Conservation (phyloP, 106 monocot genomes). For the Xerophyta viscosa region DNA sequence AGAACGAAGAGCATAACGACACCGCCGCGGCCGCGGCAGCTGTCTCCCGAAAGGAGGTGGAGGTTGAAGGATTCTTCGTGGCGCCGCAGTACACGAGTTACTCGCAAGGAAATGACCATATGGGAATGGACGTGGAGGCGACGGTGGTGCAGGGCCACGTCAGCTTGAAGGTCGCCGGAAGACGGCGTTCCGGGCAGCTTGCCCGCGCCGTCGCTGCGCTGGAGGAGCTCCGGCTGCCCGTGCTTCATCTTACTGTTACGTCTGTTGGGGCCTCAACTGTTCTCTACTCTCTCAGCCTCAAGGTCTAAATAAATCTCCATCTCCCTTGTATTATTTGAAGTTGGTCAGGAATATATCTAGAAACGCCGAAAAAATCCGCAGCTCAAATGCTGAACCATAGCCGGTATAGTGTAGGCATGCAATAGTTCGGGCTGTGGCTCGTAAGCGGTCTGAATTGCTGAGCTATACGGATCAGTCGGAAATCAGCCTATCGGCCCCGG, state of each 20-base stretch:
- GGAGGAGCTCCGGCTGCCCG: conserved; percentile 63
- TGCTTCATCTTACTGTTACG: conserved; percentile 66
- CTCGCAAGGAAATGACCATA: conserved; percentile 5
- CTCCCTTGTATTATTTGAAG: too few relatives aligned
- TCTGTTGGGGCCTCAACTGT: conserved; percentile 38
- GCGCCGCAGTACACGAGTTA: conserved; percentile 74
- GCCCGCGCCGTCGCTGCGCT: conserved; percentile 48
- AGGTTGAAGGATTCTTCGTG: conserved; percentile 36
- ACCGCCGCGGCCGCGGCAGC: background rate
- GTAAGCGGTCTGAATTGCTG: too few relatives aligned
- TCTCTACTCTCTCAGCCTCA: conserved; percentile 81
- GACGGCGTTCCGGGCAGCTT: conserved; percentile 42
- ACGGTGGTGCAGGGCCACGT: conserved; percentile 71
- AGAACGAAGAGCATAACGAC: background rate
- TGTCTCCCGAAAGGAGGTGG: background rate
- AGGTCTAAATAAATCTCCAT: too few relatives aligned
- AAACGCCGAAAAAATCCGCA: too few relatives aligned
- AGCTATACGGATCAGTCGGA: too few relatives aligned
- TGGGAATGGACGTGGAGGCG: conserved; percentile 64
- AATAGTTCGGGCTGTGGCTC: too few relatives aligned
- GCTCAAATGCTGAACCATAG: too few relatives aligned
- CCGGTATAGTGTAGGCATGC: too few relatives aligned
- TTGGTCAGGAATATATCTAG: too few relatives aligned
- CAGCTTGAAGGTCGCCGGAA: conserved; percentile 49
- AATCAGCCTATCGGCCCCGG: too few relatives aligned